These are phyloP conservation scores for Aspergillus versicolor DNA, from an alignment of 2,329 filamentous ascomycete species.

Conservation along the genomic window DNA sequence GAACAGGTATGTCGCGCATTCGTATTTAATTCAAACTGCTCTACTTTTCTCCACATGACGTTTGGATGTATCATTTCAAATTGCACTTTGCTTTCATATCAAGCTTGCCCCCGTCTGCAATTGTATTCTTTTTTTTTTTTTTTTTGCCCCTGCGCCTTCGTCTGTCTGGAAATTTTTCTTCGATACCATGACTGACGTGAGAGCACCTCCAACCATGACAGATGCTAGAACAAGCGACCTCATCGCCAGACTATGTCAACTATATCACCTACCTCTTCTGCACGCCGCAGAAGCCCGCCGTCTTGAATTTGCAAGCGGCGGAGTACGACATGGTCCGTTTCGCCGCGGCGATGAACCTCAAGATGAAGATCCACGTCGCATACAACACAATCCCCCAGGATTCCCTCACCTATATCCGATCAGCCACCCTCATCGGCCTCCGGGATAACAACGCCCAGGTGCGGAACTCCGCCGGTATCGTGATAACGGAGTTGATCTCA, in stretches of 20 bases:
- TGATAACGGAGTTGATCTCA: constrained; percentile 87
- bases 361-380: constrained; percentile 79
- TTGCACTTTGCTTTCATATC: neutral
- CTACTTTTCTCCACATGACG: constrained; percentile 3
- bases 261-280: constrained; percentile 92
- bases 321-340: constrained; percentile 76
- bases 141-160: neutral
- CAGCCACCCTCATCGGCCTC: constrained; percentile 73
- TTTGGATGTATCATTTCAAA: neutral
- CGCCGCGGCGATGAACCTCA: constrained; percentile 89
- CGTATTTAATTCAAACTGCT: constrained; percentile 10
- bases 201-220: constrained; percentile 38
- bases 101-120: constrained; percentile 1
- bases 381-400: constrained; percentile 74
- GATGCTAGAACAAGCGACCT: constrained; percentile 91
- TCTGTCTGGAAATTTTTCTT: constrained; percentile 7
- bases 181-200: constrained; percentile 18
- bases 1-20: constrained; percentile 65
- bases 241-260: constrained; percentile 91
- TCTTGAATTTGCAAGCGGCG: constrained; percentile 55
- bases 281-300: constrained; percentile 60
- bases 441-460: constrained; percentile 81
- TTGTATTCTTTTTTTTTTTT: neutral
- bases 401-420: constrained; percentile 75
- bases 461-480: constrained; percentile 84